Evolutionary conservation across 805 yeast genomes (phyloP).

Genomic region (Maudiozyma turicensis): DNA sequence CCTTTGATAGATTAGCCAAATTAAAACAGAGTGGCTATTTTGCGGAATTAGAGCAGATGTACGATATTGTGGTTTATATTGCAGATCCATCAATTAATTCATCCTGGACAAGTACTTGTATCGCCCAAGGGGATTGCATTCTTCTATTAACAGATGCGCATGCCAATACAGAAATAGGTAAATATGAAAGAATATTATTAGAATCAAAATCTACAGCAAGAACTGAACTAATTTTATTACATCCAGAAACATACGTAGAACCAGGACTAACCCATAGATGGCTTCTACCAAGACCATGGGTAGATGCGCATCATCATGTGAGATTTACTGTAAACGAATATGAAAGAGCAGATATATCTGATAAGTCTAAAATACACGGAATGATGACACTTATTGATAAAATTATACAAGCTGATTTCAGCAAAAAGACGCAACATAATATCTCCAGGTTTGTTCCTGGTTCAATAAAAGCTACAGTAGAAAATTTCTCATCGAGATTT

Average conservation of each 20-base stretch:
- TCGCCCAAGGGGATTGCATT: conserved; percentile 93
- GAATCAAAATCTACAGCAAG: conserved; percentile 75
- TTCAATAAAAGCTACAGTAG: conserved; percentile 31
- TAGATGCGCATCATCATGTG: conserved; percentile 85
- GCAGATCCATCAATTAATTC: conserved; percentile 80
- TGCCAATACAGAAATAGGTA: conserved; percentile 67
- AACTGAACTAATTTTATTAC: conserved; percentile 76
- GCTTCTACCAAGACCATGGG: conserved; percentile 84
- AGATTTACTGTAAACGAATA: conserved; percentile 38
- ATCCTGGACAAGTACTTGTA: conserved; percentile 86
- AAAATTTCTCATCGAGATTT: conserved; percentile 28
- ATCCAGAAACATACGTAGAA: conserved; percentile 69
- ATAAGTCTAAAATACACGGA: conserved; percentile 13
- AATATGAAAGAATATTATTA: conserved; percentile 67
- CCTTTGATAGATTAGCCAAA: conserved; percentile 81
- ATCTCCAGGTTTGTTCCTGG: conserved; percentile 26
- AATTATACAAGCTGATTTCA: conserved; percentile 24
- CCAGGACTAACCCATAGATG: conserved; percentile 82
- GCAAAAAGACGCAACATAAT: conserved; percentile 24
- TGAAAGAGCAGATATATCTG: conserved; percentile 12
- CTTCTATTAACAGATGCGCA: conserved; percentile 77
- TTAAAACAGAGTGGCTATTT: conserved; percentile 82
- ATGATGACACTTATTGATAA: conserved; percentile 19
- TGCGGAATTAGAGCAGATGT: conserved; percentile 82
- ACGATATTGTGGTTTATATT: conserved; percentile 79